Evolutionary conservation across 2,329 filamentous ascomycete genomes (phyloP).

Genomic region (Zymoseptoria brevis): DNA sequence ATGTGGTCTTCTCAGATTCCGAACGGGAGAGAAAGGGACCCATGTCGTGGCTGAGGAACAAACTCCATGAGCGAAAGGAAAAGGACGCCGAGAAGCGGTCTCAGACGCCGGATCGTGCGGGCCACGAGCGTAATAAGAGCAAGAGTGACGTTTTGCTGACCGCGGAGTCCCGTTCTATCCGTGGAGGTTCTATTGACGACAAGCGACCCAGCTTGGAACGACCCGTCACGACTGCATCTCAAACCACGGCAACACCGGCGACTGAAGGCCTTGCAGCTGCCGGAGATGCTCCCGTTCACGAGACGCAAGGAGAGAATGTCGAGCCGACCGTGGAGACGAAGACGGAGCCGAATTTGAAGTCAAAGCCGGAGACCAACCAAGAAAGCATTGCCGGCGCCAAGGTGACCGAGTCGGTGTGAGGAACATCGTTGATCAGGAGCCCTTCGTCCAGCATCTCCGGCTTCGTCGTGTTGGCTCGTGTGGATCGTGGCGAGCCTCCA

Average conservation of each 20-base stretch:
- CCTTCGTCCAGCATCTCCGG: background rate
- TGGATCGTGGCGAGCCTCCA: background rate
- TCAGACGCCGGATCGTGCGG: conserved; percentile 29
- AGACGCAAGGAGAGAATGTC: background rate
- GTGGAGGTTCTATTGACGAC: conserved; percentile 18
- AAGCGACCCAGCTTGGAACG: conserved; percentile 1
- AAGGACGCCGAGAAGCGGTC: conserved; percentile 43
- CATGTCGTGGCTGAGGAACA: conserved; percentile 58
- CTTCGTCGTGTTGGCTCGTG: background rate
- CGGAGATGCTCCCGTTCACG: background rate
- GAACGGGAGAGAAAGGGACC: conserved; percentile 50
- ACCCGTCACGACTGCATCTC: background rate
- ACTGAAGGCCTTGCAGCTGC: background rate
- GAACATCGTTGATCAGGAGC: background rate
- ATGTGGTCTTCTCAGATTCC: conserved; percentile 29
- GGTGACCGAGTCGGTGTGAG: background rate
- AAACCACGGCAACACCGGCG: background rate
- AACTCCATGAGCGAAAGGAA: conserved; percentile 53
- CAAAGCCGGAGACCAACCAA: background rate
- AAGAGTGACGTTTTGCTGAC: conserved; percentile 16
- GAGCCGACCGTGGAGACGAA: background rate
- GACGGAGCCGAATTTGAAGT: background rate
- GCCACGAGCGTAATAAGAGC: conserved; percentile 19
- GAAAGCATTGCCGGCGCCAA: background rate
- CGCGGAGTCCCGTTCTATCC: conserved; percentile 4